Base-by-base conservation (phyloP, 805 yeast genomes). In the Candida nanaspora region DNA sequence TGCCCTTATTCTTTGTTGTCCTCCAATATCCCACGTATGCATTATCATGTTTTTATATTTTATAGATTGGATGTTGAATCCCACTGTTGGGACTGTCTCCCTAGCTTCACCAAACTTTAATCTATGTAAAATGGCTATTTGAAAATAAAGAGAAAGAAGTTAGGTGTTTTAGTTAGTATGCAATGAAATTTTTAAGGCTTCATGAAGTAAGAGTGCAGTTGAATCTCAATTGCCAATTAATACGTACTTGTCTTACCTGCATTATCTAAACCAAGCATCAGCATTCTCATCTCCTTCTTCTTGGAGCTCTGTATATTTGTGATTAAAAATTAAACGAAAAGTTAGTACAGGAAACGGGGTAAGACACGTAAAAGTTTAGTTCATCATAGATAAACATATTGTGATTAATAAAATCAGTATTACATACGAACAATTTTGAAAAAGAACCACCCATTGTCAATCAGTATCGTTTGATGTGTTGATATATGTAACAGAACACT, bases 241-340 rank as follows among this genome's bases (percentile, higher is more conserved):
- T 40, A 61, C 69, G 55, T 46, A 59, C 61, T 76, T 1, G 96
- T 87, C 62, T 87, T 88, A 37, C 96, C 97, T 4, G 96, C 96
- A 50, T 88, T 86, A 57, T 89, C 96, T 43, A 88, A 72, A 5
- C 96, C 96, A 47, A 88, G 72, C 96, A 89, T 86, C 53, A 89
- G 72, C 57, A 89, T 84, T 49, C 81, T 68, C 41, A 61, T 49
- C 38, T 57, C 61, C 33, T 46, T 53, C 37, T 41, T 39, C 22
- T 40, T 51, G n/a, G 43, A 45, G 27, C 50, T 44, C 38, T 35
- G n/a, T 14, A 22, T 22, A n/a, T n/a, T n/a, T n/a, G n/a, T n/a
- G n/a, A n/a, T n/a, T n/a, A n/a, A n/a, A n/a, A n/a, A n/a, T n/a
- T n/a, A n/a, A 32, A 18, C 14, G 26, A 23, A 23, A 23, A 23